phyloP scores from a whole-genome alignment of 169 alveolate species.

The Plasmodium knowlesi region DNA sequence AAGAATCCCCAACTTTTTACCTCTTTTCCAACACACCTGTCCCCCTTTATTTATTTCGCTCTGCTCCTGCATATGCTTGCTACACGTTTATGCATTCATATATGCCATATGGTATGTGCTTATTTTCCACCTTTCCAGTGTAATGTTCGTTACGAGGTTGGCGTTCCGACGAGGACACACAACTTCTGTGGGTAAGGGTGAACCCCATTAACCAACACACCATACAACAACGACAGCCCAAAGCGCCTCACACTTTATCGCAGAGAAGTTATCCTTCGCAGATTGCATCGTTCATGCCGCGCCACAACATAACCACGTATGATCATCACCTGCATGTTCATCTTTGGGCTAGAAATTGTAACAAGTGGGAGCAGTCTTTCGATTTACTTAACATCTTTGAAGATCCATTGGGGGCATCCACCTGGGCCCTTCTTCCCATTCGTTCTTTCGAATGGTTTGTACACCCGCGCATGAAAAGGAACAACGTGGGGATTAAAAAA shows the following conservation, averaged over 20 bases:
- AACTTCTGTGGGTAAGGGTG: not conserved
- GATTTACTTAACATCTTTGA: not conserved
- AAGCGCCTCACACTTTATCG: not conserved
- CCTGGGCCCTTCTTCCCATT: not conserved
- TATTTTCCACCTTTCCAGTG: not conserved
- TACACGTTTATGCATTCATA: not conserved
- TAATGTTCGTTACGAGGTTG: not conserved
- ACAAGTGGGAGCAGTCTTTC: not conserved
- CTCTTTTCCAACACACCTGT: not conserved
- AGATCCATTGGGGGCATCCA: not conserved
- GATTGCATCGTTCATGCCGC: not conserved
- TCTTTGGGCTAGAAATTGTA: not conserved
- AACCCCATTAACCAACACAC: not conserved
- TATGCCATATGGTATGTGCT: not conserved
- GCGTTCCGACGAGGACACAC: not conserved
- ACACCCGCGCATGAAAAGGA: not conserved
- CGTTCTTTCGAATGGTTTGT: not conserved
- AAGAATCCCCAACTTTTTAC: not conserved
- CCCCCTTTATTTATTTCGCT: not conserved
- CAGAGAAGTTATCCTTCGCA: not conserved
- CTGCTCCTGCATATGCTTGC: not conserved
- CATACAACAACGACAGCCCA: no score
- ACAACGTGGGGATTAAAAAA: not conserved
- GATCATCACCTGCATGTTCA: not conserved
- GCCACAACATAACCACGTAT: not conserved